Evolutionary conservation across 768 basidiomycete species (phyloP).

Genomic region (Tricholomella constricta): DNA sequence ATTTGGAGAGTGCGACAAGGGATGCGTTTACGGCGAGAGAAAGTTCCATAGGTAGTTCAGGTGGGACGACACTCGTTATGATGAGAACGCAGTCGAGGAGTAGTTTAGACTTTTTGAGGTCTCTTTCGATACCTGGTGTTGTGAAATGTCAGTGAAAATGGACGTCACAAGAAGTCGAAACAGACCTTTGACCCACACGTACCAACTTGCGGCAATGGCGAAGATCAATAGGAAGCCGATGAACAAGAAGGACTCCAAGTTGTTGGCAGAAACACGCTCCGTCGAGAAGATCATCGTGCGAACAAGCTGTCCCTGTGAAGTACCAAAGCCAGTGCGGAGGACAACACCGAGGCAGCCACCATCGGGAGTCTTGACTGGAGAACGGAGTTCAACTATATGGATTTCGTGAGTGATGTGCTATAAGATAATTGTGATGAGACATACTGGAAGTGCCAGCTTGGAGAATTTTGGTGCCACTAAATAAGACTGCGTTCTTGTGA

Average conservation of each 20-base stretch:
- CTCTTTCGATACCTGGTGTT: slow-evolving; percentile 78
- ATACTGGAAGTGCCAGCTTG: slow-evolving; percentile 68
- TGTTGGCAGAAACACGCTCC: slow-evolving; percentile 96
- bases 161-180: slow-evolving; percentile 3
- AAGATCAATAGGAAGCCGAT: slow-evolving; percentile 98
- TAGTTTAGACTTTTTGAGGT: slow-evolving; percentile 92
- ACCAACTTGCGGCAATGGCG: slow-evolving; percentile 96
- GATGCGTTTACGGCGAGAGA: slow-evolving; percentile 95
- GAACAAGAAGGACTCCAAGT: slow-evolving; percentile 93
- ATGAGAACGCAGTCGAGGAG: slow-evolving; percentile 95
- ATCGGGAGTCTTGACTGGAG: slow-evolving; percentile 75
- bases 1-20: slow-evolving; percentile 91
- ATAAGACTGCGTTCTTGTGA: slow-evolving; percentile 88
- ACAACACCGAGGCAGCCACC: slow-evolving; percentile 92
- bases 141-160: neutral
- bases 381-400: slow-evolving; percentile 34
- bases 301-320: slow-evolving; percentile 95
- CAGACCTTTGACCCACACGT: slow-evolving; percentile 95
- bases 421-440: slow-evolving; percentile 13
- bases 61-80: slow-evolving; percentile 96
- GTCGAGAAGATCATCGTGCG: slow-evolving; percentile 99
- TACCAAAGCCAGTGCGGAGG: slow-evolving; percentile 95
- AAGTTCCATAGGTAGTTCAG: slow-evolving; percentile 97
- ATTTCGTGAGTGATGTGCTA: slow-evolving; percentile 1
- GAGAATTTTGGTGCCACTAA: slow-evolving; percentile 96